phyloP scores from a whole-genome alignment of 768 basidiomycete species.

The Lactarius evosmus region DNA sequence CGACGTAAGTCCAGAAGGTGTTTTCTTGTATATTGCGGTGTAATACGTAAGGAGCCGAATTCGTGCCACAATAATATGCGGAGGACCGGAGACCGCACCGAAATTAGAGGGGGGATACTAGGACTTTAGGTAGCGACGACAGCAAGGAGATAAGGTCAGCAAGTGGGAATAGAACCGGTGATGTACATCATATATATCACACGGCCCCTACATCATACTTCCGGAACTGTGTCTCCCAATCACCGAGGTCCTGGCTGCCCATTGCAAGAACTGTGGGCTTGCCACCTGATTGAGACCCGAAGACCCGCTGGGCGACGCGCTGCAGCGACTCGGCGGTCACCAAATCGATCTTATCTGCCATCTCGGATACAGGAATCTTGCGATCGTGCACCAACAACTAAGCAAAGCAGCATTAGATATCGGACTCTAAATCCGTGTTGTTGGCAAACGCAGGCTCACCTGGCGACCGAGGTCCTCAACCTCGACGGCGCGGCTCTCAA shows the following conservation, averaged over 20 bases:
- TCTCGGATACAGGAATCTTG: constrained; percentile 84
- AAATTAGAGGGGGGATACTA: neutral
- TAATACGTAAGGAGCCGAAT: neutral
- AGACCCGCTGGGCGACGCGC: constrained; percentile 72
- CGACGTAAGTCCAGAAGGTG: neutral
- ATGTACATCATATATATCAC: neutral
- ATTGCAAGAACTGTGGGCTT: constrained; percentile 79
- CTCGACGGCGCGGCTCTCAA: constrained; percentile 81
- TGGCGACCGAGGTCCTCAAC: constrained; percentile 92
- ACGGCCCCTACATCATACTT: constrained; percentile 61
- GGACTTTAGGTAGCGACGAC: neutral
- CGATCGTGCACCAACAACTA: constrained; percentile 83
- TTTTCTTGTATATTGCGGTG: neutral
- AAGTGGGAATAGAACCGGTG: neutral
- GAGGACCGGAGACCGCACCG: neutral
- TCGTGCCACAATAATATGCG: neutral
- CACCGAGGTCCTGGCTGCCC: constrained; percentile 75
- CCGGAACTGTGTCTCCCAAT: constrained; percentile 57
- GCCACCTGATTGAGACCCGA: constrained; percentile 58
- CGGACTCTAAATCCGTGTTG: neutral
- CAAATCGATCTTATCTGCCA: constrained; percentile 81
- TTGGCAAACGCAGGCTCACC: constrained; percentile 39
- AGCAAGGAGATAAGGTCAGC: neutral
- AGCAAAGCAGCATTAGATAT: constrained; percentile 5
- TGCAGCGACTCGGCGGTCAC: constrained; percentile 68